Evolutionary conservation across 768 basidiomycete species (phyloP), one percentile per base, ranked within the genome.

Genomic region (Suillus plorans): DNA sequence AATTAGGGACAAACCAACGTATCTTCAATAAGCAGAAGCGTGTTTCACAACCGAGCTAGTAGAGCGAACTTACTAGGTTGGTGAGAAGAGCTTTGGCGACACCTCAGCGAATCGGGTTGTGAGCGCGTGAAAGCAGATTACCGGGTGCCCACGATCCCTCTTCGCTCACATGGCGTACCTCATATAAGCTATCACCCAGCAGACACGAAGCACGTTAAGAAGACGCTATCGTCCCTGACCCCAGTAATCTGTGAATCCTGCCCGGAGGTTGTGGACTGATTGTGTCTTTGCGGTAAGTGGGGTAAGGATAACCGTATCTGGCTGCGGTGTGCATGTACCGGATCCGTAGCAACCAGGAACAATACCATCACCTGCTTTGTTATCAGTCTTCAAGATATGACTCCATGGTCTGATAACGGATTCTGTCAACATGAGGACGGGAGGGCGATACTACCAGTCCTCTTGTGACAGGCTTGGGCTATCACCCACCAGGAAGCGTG

Each of bases 301-400:
- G 31, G 58, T 42, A 28, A 39, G 16, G 39, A 13, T 10, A 31
- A 58, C 61, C 41, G 31, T 55, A 55, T 55, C 52, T 18, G 52
- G 28, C 28, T 52, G 16, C 53, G 44, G 41, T 31, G 59, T 37
- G 55, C 49, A 49, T 44, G 63, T 53, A 56, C 6, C 67, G 31
- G 6, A 31, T 31, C 31, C 31, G 66, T 73, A 64, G 71, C 65
- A 66, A 73, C 73, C 55, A 60, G 28, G 60, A 18, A 42, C 61
- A 64, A 41, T 31, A 22, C 18, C 22, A 63, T 63, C 62, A 42
- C 8, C 20, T 63, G 34, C 10, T 37, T 37, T 59, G 39, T 20
- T 57, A 37, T 37, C 8, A 37, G 36, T 37, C 55, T 22, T 37
- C 55, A 5, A 20, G 20, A 55, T 20, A 31, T 18, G 56, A 22